Evolutionary conservation across 83 land plant species (phyloP).

Genomic region (Picea abies): DNA sequence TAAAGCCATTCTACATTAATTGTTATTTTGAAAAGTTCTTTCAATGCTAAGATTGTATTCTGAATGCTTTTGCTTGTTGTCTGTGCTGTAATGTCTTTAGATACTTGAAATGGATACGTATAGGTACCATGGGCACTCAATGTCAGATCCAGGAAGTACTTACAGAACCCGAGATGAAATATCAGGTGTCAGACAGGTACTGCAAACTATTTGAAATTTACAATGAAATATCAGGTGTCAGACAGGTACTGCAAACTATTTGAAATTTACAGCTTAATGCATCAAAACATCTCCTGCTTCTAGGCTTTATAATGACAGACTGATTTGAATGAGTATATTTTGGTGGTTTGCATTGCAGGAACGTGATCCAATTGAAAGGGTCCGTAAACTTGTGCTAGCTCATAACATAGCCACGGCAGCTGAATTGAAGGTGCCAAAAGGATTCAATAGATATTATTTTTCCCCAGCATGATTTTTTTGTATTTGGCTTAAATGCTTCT

Average conservation of each 20-base stretch:
- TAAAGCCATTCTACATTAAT: too few species aligned
- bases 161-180: slow-evolving; percentile 99
- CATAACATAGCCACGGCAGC: slow-evolving; percentile 82
- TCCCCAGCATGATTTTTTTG: neutral
- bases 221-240: slow-evolving; percentile 89
- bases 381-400: slow-evolving; percentile 74
- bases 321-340: neutral
- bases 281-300: neutral
- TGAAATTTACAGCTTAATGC: slow-evolving; percentile 7
- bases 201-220: too few species aligned
- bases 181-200: slow-evolving; percentile 80
- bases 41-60: neutral
- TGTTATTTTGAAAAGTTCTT: neutral
- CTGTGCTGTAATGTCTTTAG: slow-evolving; percentile 29
- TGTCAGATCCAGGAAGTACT: slow-evolving; percentile 99
- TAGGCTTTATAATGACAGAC: neutral
- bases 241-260: slow-evolving; percentile 6
- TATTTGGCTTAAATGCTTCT: neutral
- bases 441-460: neutral
- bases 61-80: neutral
- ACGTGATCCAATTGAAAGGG: slow-evolving; percentile 97
- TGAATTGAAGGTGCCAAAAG: slow-evolving; percentile 72
- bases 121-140: slow-evolving; percentile 98
- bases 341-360: slow-evolving; percentile 44
- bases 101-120: slow-evolving; percentile 99